A percentile compares a stretch with the other conserved stretches of the same genome.
Evolutionary conservation across 805 yeast genomes (phyloP).

Genomic region (Kodamaea sagamina): DNA sequence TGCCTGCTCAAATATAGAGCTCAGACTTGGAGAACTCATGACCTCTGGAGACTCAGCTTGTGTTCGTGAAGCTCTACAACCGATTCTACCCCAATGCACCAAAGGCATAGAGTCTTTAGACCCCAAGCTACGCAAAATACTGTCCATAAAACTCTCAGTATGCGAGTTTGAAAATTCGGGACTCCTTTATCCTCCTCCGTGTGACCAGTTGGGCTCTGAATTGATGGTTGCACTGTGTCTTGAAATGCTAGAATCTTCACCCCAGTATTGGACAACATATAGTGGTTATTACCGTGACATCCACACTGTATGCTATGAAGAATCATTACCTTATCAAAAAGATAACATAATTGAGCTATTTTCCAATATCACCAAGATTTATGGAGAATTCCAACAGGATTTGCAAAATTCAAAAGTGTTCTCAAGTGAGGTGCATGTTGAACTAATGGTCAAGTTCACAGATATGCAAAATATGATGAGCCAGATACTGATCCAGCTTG

Average conservation of each 20-base stretch:
- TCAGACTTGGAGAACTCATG: slow-evolving; percentile 3
- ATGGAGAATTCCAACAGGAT: slow-evolving; percentile 15
- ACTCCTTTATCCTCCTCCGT: slow-evolving; percentile 34
- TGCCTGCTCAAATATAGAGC: background rate
- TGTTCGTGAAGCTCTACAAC: slow-evolving; percentile 40
- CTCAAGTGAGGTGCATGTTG: background rate
- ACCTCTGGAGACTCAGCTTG: slow-evolving; percentile 23
- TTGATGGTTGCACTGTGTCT: slow-evolving; percentile 37
- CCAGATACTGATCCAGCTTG: background rate
- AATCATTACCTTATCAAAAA: slow-evolving; percentile 52
- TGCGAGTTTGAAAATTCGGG: slow-evolving; percentile 57
- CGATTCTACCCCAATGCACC: slow-evolving; percentile 43
- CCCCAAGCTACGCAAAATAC: slow-evolving; percentile 32
- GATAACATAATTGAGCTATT: slow-evolving; percentile 50
- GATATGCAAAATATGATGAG: background rate
- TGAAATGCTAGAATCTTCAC: slow-evolving; percentile 38
- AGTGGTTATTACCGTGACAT: slow-evolving; percentile 64
- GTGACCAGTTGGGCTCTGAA: slow-evolving; percentile 21
- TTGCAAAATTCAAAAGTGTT: background rate
- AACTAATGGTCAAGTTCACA: background rate
- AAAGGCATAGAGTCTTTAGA: slow-evolving; percentile 41
- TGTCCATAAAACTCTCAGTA: slow-evolving; percentile 51
- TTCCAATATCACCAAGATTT: slow-evolving; percentile 44
- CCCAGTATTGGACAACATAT: slow-evolving; percentile 75
- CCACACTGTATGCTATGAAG: slow-evolving; percentile 53